These are phyloP conservation scores for Barnettozyma californica DNA, from an alignment of 805 yeast species.

Conservation along the genomic window DNA sequence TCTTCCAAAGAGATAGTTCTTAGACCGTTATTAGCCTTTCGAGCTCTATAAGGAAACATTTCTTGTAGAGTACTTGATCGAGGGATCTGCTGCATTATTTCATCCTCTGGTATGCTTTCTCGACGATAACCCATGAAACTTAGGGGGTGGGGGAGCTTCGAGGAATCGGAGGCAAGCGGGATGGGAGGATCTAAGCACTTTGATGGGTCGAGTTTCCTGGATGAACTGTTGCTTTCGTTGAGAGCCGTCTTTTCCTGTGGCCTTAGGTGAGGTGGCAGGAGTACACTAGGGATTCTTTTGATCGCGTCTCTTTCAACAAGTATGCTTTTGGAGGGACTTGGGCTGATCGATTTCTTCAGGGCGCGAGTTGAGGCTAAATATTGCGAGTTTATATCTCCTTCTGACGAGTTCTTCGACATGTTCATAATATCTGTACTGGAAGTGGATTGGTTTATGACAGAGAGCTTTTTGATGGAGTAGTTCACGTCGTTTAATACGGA, in stretches of 20 bases:
- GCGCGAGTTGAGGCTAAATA: slow-evolving; percentile 11
- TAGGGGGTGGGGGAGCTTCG: not conserved
- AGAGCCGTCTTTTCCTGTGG: slow-evolving; percentile 12
- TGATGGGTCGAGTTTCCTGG: not conserved
- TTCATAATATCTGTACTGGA: slow-evolving; percentile 12
- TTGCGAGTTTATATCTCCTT: not conserved
- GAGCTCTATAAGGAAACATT: slow-evolving; percentile 10
- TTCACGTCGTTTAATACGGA: not conserved
- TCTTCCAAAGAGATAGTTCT: slow-evolving; percentile 21
- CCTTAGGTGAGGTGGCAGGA: slow-evolving; percentile 25
- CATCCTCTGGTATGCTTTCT: slow-evolving; percentile 11
- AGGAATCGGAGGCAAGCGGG: not conserved
- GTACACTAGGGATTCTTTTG: slow-evolving; percentile 22
- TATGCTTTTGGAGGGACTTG: slow-evolving; percentile 9
- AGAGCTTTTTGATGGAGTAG: slow-evolving; percentile 19
- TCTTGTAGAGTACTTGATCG: slow-evolving; percentile 15
- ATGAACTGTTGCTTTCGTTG: not conserved
- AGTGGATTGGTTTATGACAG: slow-evolving; percentile 21
- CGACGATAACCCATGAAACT: slow-evolving; percentile 3
- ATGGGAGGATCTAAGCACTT: not conserved
- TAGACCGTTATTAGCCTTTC: slow-evolving; percentile 8
- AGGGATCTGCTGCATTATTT: slow-evolving; percentile 20
- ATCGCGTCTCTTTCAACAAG: slow-evolving; percentile 23
- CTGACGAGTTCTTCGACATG: slow-evolving; percentile 4
- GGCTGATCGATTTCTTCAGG: slow-evolving; percentile 6